A percentile compares a stretch with the other conserved stretches of the same genome.
Evolutionary conservation across 164 flowering plant species (phyloP).

Genomic region (Vitis rotundifolia): DNA sequence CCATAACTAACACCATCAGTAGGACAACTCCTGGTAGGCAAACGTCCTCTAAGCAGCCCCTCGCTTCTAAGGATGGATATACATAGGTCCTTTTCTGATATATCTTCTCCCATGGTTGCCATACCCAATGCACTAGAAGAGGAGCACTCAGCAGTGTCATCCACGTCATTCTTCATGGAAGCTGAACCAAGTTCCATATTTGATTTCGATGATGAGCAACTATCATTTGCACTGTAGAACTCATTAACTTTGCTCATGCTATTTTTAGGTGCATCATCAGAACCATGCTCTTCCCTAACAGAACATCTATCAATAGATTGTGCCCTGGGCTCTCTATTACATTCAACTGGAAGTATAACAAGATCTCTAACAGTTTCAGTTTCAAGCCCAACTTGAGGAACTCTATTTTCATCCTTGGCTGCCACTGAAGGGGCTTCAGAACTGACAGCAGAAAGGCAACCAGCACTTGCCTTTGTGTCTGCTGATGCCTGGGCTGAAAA

Average conservation of each 20-base stretch:
- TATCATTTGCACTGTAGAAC: slow-evolving; percentile 47
- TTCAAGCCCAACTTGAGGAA: slow-evolving; percentile 20
- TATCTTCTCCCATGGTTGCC: slow-evolving; percentile 17
- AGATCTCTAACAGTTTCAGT: slow-evolving; percentile 18
- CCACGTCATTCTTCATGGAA: slow-evolving; percentile 42
- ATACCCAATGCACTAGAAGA: slow-evolving; percentile 52
- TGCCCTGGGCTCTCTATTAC: slow-evolving; percentile 17
- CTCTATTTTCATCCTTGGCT: slow-evolving; percentile 14
- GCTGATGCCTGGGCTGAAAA: slow-evolving; percentile 15
- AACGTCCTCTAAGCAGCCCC: slow-evolving; percentile 37
- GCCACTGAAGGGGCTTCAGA: slow-evolving; percentile 30
- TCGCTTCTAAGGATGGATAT: slow-evolving; percentile 45
- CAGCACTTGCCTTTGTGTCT: slow-evolving; percentile 31
- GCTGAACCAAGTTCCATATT: slow-evolving; percentile 43
- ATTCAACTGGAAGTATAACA: slow-evolving; percentile 16
- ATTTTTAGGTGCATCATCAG: slow-evolving; percentile 23
- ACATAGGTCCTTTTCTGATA: slow-evolving; percentile 55
- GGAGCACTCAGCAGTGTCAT: slow-evolving; percentile 68
- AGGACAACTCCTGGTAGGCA: slow-evolving; percentile 9
- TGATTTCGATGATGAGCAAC: slow-evolving; percentile 76
- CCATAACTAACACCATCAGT: slow-evolving; percentile 12
- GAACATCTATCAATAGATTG: slow-evolving; percentile 21
- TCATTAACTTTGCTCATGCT: slow-evolving; percentile 23
- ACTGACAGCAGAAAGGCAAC: slow-evolving; percentile 29
- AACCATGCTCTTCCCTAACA: slow-evolving; percentile 19